Base-by-base conservation (phyloP, 345 rosid species). In the Moringa oleifera region DNA sequence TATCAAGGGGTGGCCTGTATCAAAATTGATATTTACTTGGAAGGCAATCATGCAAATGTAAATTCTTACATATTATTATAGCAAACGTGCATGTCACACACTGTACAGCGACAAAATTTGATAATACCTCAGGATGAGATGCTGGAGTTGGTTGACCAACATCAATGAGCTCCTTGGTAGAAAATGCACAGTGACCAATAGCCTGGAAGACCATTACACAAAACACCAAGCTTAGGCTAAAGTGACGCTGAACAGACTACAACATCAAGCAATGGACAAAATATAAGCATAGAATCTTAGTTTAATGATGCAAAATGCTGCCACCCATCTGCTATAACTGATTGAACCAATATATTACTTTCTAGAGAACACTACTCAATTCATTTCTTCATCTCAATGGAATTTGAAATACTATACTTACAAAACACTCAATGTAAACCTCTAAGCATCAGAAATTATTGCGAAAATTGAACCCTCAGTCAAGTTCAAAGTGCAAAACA, bases 141-240 rank as follows among this genome's bases (percentile, higher is more conserved):
- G 84, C 73, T 2, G 91, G 75, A 71, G 88, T 84, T 64, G 98
- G 98, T 71, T 93, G 98, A 37, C 98, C 98, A 68, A 83, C 64
- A 74, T 93, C 96, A 51, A 21, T 25, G 59, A 75, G 63, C 36
- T 72, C 69, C 58, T 63, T 70, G 1, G 90, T 77, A 66, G 91
- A 90, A 79, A 76, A 93, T 60, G 81, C 61, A 61, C 57, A 41
- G 52, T 61, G 50, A 59, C 66, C 59, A 23, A 69, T 68, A 13
- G 54, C 80, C 97, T 93, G 81, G 47, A 71, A 72, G 50, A 50
- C 59, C 77, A 65, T 57, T 64, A 37, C 60, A 62, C 2, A 23
- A 23, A 59, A 50, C 47, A 23, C 51, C 47, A 23, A 18, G 13
- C 58, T 53, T 65, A 25, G 15, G 36, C 18, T 51, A 16, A 49